Base-by-base conservation (phyloP, 2,329 filamentous ascomycete genomes). In the Aureobasidium sp. region DNA sequence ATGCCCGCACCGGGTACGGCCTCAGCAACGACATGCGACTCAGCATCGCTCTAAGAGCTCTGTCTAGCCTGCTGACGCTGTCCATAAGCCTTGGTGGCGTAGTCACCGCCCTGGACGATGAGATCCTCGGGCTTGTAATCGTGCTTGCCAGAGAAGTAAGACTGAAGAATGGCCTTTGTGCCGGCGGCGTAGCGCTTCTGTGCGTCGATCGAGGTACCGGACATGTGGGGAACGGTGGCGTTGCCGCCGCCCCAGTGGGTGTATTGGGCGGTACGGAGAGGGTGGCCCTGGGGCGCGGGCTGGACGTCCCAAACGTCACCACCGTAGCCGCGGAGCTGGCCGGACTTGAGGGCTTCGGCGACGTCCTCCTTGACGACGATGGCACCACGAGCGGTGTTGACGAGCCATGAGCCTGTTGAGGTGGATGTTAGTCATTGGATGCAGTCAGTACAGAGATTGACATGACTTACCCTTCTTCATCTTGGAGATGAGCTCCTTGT, bases 311-410 rank as follows among this genome's bases (percentile, higher is more conserved):
- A 97, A 66, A 93, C 87, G 63, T 93, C 88, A 66, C 88, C 88
- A 60, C 78, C 88, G 76, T 94, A 94, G 62, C 88, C 88, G 66
- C 86, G 85, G 67, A 94, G 86, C 73, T 97, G 90, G 66, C 93
- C 93, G 29, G 79, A 81, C 79, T 91, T 89, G 70, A 98, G 82
- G 45, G 93, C 93, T 24, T 86, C 90, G 59, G 93, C 93, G 54
- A 98, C 93, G 64, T 97, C 93, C 76, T 97, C 91, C 83, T 97
- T 97, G 76, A 97, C 91, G 64, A 98, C 90, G 69, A 98, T 98
- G 73, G 93, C 93, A 66, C 93, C 93, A 71, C 93, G 93, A 63
- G 93, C 93, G 29, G 93, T 98, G 85, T 98, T 98, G 77, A 98
- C 78, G 69, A 98, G 86, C 88, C 93, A 97, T 35, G 90, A 86